Percentiles rank a stretch among this genome's conserved stretches.
These are phyloP conservation scores for Emmonsia crescens DNA, from an alignment of 2,329 filamentous ascomycete genomes.

Conservation along the genomic window DNA sequence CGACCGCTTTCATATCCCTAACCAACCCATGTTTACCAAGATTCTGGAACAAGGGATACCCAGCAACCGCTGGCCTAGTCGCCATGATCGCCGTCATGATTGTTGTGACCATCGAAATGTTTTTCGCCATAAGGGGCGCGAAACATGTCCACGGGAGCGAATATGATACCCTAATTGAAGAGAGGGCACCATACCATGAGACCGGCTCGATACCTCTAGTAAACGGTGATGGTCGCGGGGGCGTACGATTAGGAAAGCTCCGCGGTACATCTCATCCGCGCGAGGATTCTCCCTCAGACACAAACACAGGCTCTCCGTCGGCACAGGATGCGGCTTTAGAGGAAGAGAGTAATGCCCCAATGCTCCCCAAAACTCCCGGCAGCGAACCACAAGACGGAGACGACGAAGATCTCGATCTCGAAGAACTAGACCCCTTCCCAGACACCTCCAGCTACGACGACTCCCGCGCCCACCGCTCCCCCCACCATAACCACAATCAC, in stretches of 20 bases:
- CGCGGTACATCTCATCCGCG: neutral
- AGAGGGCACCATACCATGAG: conserved; percentile 2
- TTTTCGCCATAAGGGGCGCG: conserved; percentile 62
- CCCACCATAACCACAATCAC: conserved; percentile 8
- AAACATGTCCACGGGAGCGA: conserved; percentile 47
- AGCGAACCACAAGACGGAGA: conserved; percentile 34
- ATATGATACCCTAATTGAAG: conserved; percentile 37
- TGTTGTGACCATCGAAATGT: conserved; percentile 80
- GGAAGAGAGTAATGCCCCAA: conserved; percentile 12
- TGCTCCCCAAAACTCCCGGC: conserved; percentile 15
- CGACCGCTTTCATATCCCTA: conserved; percentile 50
- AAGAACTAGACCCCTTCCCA: conserved; percentile 37
- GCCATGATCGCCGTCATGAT: conserved; percentile 72
- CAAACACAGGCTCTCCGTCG: conserved; percentile 3
- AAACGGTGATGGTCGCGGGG: conserved; percentile 14
- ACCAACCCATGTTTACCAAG: conserved; percentile 58
- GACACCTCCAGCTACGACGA: conserved; percentile 13
- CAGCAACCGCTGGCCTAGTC: conserved; percentile 67
- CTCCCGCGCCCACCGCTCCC: neutral
- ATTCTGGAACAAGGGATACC: conserved; percentile 71
- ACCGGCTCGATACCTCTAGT: neutral
- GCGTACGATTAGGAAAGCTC: conserved; percentile 8
- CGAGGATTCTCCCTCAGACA: neutral
- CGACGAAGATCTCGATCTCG: conserved; percentile 49
- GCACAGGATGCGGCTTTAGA: conserved; percentile 9